A percentile compares a stretch with the other conserved stretches of the same genome.
phyloP scores from a whole-genome alignment of 345 rosid genomes.

The Balakata baccata region DNA sequence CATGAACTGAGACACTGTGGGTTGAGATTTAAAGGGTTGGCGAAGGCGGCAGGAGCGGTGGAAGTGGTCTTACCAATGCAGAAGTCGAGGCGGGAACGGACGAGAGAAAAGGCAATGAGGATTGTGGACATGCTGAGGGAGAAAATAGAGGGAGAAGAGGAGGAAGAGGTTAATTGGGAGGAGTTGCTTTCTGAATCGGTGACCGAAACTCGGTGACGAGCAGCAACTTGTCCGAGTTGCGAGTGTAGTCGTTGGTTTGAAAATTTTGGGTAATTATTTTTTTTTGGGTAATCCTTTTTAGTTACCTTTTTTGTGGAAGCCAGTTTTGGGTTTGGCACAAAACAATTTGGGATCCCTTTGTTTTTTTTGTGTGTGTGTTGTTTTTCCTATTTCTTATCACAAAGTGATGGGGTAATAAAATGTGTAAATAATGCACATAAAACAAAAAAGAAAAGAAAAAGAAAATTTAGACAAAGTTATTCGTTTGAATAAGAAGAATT shows the following conservation, averaged over 20 bases:
- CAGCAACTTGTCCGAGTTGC: slow-evolving; percentile 57
- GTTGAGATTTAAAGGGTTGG: slow-evolving; percentile 65
- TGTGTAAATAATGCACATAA: too few species aligned
- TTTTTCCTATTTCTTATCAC: background rate
- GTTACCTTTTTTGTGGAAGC: background rate
- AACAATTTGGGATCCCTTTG: background rate
- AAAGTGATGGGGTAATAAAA: too few species aligned
- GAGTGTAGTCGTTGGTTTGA: slow-evolving; percentile 7
- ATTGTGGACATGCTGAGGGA: slow-evolving; percentile 49
- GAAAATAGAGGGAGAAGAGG: slow-evolving; percentile 32
- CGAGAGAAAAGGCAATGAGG: slow-evolving; percentile 45
- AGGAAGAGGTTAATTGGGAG: slow-evolving; percentile 72
- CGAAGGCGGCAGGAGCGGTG: slow-evolving; percentile 55
- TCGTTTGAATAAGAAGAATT: too few species aligned
- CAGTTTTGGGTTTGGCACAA: background rate
- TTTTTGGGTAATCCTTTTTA: background rate
- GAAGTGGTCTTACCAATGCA: slow-evolving; percentile 55
- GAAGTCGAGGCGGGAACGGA: slow-evolving; percentile 43
- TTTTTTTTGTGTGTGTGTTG: background rate
- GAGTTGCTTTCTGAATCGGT: slow-evolving; percentile 51
- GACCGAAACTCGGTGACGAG: slow-evolving; percentile 16
- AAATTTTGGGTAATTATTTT: slow-evolving; percentile 1
- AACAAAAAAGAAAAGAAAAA: too few species aligned
- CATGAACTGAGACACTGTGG: slow-evolving; percentile 57
- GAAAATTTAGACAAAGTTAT: too few species aligned